phyloP scores from a whole-genome alignment of 257 asterid genomes.

The Nicotiana sylvestris region DNA sequence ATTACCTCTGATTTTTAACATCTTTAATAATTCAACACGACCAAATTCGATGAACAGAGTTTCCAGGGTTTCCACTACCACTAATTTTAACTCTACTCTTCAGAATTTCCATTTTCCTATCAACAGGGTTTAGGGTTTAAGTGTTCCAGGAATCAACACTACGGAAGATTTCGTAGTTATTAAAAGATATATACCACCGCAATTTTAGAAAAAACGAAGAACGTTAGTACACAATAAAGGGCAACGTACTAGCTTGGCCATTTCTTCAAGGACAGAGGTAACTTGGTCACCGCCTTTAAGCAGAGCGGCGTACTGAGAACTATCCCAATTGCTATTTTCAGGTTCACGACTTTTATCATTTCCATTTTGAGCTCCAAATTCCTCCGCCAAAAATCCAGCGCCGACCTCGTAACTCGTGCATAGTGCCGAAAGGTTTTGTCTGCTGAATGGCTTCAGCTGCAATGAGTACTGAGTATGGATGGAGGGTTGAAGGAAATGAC shows the following conservation, averaged over 20 bases:
- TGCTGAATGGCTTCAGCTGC: conserved; percentile 26
- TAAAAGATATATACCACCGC: background rate
- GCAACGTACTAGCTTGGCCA: conserved; percentile 70
- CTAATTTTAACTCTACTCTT: background rate
- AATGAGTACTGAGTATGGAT: background rate
- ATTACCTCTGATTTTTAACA: background rate
- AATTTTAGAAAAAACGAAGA: background rate
- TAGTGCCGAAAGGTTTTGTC: conserved; percentile 17
- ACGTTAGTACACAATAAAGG: background rate
- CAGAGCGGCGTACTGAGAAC: conserved; percentile 62
- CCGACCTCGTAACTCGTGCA: conserved; percentile 33
- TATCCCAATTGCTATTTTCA: conserved; percentile 32
- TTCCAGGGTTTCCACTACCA: no score
- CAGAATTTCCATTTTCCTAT: background rate
- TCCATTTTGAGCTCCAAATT: conserved; percentile 30
- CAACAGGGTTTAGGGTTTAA: conserved; percentile 9
- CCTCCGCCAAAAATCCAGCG: conserved; percentile 37
- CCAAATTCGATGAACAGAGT: background rate
- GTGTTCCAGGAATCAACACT: background rate
- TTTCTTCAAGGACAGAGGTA: conserved; percentile 88
- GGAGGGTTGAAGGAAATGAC: conserved; percentile 4
- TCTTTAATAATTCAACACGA: background rate
- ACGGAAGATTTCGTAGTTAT: background rate
- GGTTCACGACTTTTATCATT: conserved; percentile 3
- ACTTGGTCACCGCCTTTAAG: conserved; percentile 92